Base-by-base conservation (phyloP, 1,284 basidiomycete species). In the Ganoderma lucidum region DNA sequence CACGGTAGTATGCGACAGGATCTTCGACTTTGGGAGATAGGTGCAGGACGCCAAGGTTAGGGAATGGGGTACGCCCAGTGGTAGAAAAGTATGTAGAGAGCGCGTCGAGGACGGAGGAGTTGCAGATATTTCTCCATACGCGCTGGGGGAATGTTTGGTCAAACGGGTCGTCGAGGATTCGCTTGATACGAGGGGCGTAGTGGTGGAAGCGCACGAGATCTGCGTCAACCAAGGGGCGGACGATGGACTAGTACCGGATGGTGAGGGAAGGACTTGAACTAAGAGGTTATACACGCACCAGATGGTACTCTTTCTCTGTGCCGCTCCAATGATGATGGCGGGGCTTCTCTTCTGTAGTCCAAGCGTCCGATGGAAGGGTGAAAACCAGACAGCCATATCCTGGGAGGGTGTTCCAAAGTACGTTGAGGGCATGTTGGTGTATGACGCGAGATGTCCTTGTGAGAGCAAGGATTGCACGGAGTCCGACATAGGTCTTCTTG, bases 201-300 rank as follows among this genome's bases (percentile, higher is more conserved):
- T 63, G 62, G 19, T 51, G 44, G 62, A 63, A 48, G 8, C 62
- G 62, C 30, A 48, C 17, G 44, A 63, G 42, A 41, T 63, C 62
- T 48, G 62, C 45, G 32, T 63, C 62, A 9, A 63, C 62, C 28
- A 63, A 35, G 17, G 62, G 62, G n/a, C 62, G 62, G 2, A 63
- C 30, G 9, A 63, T 41, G 8, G 23, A 63, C 62, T 63, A 23
- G 23, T 23, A 37, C 44, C 2, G 44, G 19, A 61, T 23, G 48
- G 12, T 53, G 48, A 53, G 48, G 23, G 48, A 53, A 8, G 19
- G 19, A 28, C 10, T 8, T 9, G 48, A 53, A 30, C 12, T 53
- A 28, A 9, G 23, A 19, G 23, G 48, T 14, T 10, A n/a, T 23
- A 53, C 12, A 53, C 48, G 48, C 48, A 53, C 48, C 23, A 53